phyloP scores from a whole-genome alignment of 176 grass and related monocot genomes.

The Secale cereale region DNA sequence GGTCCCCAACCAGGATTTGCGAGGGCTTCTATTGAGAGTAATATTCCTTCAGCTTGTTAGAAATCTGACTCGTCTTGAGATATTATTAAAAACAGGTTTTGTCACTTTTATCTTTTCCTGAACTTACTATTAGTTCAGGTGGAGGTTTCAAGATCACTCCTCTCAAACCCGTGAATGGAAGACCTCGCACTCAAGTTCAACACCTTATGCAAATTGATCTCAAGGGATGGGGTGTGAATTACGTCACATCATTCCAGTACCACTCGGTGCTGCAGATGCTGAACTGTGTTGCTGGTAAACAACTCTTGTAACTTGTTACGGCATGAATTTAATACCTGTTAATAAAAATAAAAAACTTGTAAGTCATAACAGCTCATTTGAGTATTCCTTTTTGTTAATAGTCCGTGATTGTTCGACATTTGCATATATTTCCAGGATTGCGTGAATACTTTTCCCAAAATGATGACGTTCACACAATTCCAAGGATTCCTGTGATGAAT shows the following conservation, averaged over 20 bases:
- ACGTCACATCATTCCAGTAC: constrained; percentile 87
- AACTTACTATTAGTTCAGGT: constrained; percentile 52
- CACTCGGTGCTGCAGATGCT: constrained; percentile 96
- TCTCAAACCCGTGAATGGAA: constrained; percentile 69
- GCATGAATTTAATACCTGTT: constrained; percentile 8
- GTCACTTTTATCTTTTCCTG: constrained; percentile 14
- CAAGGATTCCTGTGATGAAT: constrained; percentile 81
- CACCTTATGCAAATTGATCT: constrained; percentile 99
- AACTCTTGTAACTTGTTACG: constrained; percentile 27
- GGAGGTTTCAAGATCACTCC: constrained; percentile 98
- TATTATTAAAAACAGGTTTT: background rate
- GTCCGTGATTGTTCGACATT: background rate
- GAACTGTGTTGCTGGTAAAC: constrained; percentile 95
- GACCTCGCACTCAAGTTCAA: constrained; percentile 80
- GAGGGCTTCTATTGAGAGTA: constrained; percentile 93
- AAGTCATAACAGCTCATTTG: background rate
- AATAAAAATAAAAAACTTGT: background rate
- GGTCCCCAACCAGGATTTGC: constrained; percentile 87
- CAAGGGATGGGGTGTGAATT: constrained; percentile 83
- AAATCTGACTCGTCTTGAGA: background rate
- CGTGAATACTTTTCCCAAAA: constrained; percentile 91
- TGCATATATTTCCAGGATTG: constrained; percentile 61
- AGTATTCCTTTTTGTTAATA: background rate
- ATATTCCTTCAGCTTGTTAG: constrained; percentile 28
- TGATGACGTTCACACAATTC: constrained; percentile 60